Evolutionary conservation across 371 early-diverging fungal genomes (phyloP).

Genomic region (Entomophthora muscae): DNA sequence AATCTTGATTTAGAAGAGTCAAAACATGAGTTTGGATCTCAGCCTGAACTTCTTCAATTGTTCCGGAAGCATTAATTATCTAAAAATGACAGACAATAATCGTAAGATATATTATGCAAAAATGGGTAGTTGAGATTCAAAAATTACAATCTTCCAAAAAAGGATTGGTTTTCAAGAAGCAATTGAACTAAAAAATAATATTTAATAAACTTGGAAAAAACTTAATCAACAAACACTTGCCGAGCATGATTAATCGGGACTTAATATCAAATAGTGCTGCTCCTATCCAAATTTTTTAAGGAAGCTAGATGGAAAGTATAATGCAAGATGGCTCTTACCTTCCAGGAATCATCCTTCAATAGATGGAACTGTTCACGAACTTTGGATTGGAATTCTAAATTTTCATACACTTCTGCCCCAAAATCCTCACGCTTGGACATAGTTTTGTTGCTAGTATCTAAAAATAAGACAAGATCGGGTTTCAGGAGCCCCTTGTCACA

Average conservation of each 20-base stretch:
- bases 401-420: constrained; percentile 94
- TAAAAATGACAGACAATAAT: not conserved
- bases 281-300: not conserved
- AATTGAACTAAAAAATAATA: not conserved
- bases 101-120: no score
- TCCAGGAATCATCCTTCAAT: constrained; percentile 38
- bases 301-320: not conserved
- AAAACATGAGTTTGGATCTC: not conserved
- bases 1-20: not conserved
- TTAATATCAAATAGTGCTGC: no score
- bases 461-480: constrained; percentile 80
- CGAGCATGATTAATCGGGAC: no score
- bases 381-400: constrained; percentile 60
- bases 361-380: constrained; percentile 41
- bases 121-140: no score
- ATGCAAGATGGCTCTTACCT: constrained; percentile 20
- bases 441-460: constrained; percentile 68
- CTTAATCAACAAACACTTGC: no score
- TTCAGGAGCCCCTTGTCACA: constrained; percentile 73
- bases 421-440: constrained; percentile 69
- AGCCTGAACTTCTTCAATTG: not conserved
- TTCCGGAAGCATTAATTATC: not conserved
- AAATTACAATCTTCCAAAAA: not conserved
- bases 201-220: no score
- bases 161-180: not conserved